Conservation (phyloP, 345 rosid genomes). For the Pistacia vera region DNA sequence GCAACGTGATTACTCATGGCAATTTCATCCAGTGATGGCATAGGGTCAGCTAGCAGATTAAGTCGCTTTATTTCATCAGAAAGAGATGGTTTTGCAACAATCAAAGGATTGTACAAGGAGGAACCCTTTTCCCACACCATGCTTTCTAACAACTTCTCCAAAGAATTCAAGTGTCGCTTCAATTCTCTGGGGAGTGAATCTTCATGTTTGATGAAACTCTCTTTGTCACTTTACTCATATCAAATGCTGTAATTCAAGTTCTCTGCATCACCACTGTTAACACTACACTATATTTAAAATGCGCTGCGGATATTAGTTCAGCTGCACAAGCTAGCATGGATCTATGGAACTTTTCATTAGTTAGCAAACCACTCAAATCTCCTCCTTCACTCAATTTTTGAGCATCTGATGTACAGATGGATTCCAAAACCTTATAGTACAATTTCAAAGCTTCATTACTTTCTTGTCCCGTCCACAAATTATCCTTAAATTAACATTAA, state of each 20-base stretch:
- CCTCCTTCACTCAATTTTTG: slow-evolving; percentile 63
- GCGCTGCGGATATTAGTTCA: slow-evolving; percentile 86
- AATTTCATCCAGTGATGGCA: slow-evolving; percentile 81
- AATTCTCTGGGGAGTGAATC: slow-evolving; percentile 94
- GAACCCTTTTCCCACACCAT: slow-evolving; percentile 98
- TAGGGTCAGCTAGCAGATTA: slow-evolving; percentile 68
- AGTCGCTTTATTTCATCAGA: slow-evolving; percentile 62
- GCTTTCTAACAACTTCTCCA: slow-evolving; percentile 91
- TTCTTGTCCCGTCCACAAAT: slow-evolving; percentile 86
- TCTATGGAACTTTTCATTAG: slow-evolving; percentile 93
- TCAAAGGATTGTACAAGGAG: slow-evolving; percentile 87
- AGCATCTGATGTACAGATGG: slow-evolving; percentile 90
- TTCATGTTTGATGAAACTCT: slow-evolving; percentile 93
- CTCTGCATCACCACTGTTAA: slow-evolving; percentile 87
- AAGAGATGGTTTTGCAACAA: slow-evolving; percentile 68
- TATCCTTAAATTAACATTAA: slow-evolving; percentile 75
- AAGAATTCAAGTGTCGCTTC: slow-evolving; percentile 90
- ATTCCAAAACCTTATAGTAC: slow-evolving; percentile 88
- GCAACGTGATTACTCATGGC: slow-evolving; percentile 57
- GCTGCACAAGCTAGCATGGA: slow-evolving; percentile 98
- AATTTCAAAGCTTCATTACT: slow-evolving; percentile 76
- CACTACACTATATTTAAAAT: slow-evolving; percentile 80
- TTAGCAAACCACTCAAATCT: slow-evolving; percentile 79
- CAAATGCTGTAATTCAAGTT: slow-evolving; percentile 96
- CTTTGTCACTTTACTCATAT: slow-evolving; percentile 96